Evolutionary conservation across 2,329 filamentous ascomycete genomes (phyloP), one percentile per base, ranked within the genome.

Genomic region (Penicillium sumatraense): DNA sequence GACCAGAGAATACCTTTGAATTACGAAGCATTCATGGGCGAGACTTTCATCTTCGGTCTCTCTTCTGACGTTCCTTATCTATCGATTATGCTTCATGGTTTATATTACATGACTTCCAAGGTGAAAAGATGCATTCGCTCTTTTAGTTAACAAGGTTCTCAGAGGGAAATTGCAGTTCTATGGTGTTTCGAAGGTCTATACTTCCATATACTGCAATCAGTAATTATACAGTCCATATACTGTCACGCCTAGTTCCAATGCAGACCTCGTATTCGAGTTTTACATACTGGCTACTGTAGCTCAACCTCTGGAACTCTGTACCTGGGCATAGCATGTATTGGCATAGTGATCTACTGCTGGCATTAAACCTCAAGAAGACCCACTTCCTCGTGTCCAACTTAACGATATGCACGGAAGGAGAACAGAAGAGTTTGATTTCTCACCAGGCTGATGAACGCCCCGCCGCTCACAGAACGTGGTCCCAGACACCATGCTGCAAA

Each of bases 11-110:
- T n/a, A 27, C 41, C 41, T 45, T 45, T n/a, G 41, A 29, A 45
- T 45, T 45, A 45, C 41, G 20, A 45, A 45, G 41, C 41, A n/a
- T 10, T 27, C 41, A 45, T 45, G 21, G 41, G 21, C 41, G 41
- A 45, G 41, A 45, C 11, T 45, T 45, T 45, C 41, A 45, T 45
- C 21, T 45, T 45, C 14, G 21, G 41, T 45, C 20, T 27, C 26
- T 26, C 23, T 29, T 27, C 41, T 20, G 41, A 29, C 8, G 21
- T 45, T 26, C 41, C 24, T 45, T 45, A 45, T 45, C 41, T 23
- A 29, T 29, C 41, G 27, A 27, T 20, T 23, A 27, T 45, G 9
- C n/a, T 45, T 20, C 14, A 36, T 26, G 26, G n/a, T 29, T n/a
- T 11, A 11, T n/a, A 29, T 45, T 45, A 45, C 21, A 26, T 45